Conservation (phyloP, 371 early-diverging fungal species). For the Mortierella sp. region DNA sequence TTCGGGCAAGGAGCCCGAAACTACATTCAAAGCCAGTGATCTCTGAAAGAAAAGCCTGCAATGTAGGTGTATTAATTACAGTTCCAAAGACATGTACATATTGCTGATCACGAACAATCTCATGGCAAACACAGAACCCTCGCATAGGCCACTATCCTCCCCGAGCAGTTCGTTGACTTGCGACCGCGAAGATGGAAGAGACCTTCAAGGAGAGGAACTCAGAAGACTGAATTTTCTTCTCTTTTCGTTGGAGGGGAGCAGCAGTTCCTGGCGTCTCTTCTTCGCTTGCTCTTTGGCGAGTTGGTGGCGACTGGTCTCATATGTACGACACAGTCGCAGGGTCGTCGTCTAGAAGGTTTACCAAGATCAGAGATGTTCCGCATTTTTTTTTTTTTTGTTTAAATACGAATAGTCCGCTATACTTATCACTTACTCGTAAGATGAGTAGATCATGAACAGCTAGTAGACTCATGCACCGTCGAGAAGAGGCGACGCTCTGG, state of each 20-base stretch:
- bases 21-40: conserved; percentile 31
- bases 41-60: conserved; percentile 41
- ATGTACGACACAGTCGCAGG: conserved; percentile 18
- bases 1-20: conserved; percentile 18
- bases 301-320: conserved; percentile 21
- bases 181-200: too few species aligned
- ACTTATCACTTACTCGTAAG: conserved; percentile 22
- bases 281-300: conserved; percentile 18
- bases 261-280: conserved; percentile 27
- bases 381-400: conserved; percentile 2
- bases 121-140: too few species aligned
- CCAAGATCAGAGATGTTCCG: conserved; percentile 16
- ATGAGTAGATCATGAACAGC: conserved; percentile 20
- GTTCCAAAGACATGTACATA: too few species aligned
- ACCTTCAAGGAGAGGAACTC: conserved; percentile 24
- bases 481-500: conserved; percentile 17
- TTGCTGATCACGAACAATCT: too few species aligned
- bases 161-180: too few species aligned
- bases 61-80: too few species aligned
- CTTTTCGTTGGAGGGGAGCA: conserved; percentile 23
- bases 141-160: too few species aligned
- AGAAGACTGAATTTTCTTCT: conserved; percentile 25
- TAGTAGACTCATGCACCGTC: conserved; percentile 13
- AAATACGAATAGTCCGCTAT: conserved; percentile 11
- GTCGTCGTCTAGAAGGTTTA: conserved; percentile 30